A percentile compares a stretch with the other conserved stretches of the same genome.
Evolutionary conservation across 23 red algal genomes (phyloP).

Genomic region (Gracilaria domingensis): DNA sequence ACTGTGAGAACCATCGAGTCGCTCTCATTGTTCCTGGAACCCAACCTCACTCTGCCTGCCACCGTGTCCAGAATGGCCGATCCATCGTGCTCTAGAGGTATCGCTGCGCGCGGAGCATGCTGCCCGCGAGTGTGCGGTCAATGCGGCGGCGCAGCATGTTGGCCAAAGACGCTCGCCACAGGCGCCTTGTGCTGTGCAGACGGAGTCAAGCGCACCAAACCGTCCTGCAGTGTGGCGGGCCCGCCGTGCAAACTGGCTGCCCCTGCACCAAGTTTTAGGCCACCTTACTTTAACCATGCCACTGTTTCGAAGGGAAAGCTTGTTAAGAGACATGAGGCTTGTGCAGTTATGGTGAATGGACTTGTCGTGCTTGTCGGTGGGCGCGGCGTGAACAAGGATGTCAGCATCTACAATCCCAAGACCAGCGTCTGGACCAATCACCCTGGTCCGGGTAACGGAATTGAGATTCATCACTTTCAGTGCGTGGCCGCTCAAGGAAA

Average conservation of each 20-base stretch:
- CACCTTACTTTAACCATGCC: background rate
- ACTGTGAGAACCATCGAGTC: no score
- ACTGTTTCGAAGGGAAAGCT: background rate
- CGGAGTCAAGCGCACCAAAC: background rate
- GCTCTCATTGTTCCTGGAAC: no score
- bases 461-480: slow-evolving; percentile 78
- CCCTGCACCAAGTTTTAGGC: background rate
- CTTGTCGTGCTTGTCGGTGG: slow-evolving; percentile 75
- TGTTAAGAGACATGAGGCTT: slow-evolving; percentile 48
- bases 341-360: slow-evolving; percentile 65
- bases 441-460: slow-evolving; percentile 12
- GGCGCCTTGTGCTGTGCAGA: slow-evolving; percentile 18
- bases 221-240: slow-evolving; percentile 10
- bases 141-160: slow-evolving; percentile 46
- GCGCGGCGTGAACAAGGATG: slow-evolving; percentile 46
- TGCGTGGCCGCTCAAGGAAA: slow-evolving; percentile 36
- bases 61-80: slow-evolving; percentile 43
- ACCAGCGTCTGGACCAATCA: slow-evolving; percentile 48
- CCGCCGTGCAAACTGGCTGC: slow-evolving; percentile 13
- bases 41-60: background rate
- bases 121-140: slow-evolving; percentile 37
- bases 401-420: slow-evolving; percentile 66
- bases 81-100: slow-evolving; percentile 29
- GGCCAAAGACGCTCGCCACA: background rate
- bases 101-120: slow-evolving; percentile 27